Evolutionary conservation across 495 filamentous ascomycete genomes (phyloP).

Genomic region (Aspergillus haitiensis): DNA sequence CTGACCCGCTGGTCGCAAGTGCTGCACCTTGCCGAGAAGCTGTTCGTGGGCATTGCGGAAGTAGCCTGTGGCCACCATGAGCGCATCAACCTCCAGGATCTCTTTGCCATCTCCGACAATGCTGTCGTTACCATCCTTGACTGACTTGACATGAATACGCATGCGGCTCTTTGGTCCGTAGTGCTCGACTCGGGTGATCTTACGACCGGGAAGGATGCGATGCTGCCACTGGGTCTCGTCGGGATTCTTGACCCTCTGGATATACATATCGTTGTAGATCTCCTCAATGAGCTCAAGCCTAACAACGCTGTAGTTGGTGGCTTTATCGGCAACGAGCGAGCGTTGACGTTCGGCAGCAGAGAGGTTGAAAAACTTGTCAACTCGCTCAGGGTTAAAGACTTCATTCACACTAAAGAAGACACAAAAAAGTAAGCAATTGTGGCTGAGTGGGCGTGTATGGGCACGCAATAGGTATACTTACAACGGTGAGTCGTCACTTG

Average conservation of each 20-base stretch:
- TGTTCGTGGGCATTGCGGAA: conserved; percentile 71
- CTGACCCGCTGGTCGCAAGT: conserved; percentile 57
- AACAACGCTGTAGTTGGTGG: conserved; percentile 94
- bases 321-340: conserved; percentile 63
- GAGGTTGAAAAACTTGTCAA: conserved; percentile 70
- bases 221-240: conserved; percentile 77
- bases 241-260: conserved; percentile 69
- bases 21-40: conserved; percentile 64
- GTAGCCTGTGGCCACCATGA: conserved; percentile 91
- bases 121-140: conserved; percentile 29
- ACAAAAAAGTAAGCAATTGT: conserved; percentile 2
- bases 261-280: conserved; percentile 81
- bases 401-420: conserved; percentile 76
- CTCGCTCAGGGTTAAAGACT: conserved; percentile 84
- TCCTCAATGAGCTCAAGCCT: conserved; percentile 82
- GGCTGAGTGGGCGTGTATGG: too few relatives aligned
- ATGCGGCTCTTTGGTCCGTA: conserved; percentile 44
- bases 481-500: conserved; percentile 96
- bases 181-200: conserved; percentile 59
- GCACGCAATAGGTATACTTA: conserved; percentile 44
- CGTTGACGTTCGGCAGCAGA: conserved; percentile 59
- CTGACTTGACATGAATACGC: conserved; percentile 38
- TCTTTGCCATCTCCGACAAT: conserved; percentile 47
- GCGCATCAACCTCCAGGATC: conserved; percentile 68
- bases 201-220: conserved; percentile 68